Evolutionary conservation across 768 basidiomycete genomes (phyloP), one percentile per base, ranked within the genome.

Genomic region (Amanita phalloides): DNA sequence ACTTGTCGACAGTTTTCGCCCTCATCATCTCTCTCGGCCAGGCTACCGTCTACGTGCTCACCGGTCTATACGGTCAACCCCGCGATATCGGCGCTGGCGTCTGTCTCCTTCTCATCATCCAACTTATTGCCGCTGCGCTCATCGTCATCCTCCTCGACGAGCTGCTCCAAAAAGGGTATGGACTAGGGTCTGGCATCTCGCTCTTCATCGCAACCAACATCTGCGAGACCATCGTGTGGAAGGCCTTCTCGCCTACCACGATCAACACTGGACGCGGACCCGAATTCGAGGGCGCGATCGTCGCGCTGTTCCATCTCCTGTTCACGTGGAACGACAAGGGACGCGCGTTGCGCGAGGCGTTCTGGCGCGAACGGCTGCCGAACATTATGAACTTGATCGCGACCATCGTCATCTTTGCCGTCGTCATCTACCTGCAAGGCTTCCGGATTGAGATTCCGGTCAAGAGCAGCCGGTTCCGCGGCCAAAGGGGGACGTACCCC

Each of bases 201-300:
- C 85, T 98, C 53, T 98, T 98, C 79, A 96, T 98, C 61, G 96
- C 95, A 3, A 98, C 96, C 73, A 99, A 98, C 77, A 98, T 99
- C 60, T 98, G 95, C 69, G 96, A 99, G 68, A 90, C 87, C 56
- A 98, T 99, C 72, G 83, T 98, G 64, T 99, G 95, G 95, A 99
- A 99, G 64, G 96, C 95, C 1, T 98, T 99, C 72, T 94, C 91
- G 1, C 96, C 96, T 8, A 98, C 92, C 20, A 97, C 96, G 43
- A 71, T 98, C 70, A 98, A 98, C 79, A 97, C 93, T 28, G 96
- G 95, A 36, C 89, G 95, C 56, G 95, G 95, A 2, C 89, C 94
- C 48, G 96, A 99, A 67, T 99, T 98, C 58, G 95, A 98, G 62
- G 96, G 96, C 55, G 96, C 95, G 35, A 74, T 98, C 58, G 88